A percentile compares a stretch with the other conserved stretches of the same genome.
Conservation (phyloP, 139 green algal genomes). For the Chlorella sp. region DNA sequence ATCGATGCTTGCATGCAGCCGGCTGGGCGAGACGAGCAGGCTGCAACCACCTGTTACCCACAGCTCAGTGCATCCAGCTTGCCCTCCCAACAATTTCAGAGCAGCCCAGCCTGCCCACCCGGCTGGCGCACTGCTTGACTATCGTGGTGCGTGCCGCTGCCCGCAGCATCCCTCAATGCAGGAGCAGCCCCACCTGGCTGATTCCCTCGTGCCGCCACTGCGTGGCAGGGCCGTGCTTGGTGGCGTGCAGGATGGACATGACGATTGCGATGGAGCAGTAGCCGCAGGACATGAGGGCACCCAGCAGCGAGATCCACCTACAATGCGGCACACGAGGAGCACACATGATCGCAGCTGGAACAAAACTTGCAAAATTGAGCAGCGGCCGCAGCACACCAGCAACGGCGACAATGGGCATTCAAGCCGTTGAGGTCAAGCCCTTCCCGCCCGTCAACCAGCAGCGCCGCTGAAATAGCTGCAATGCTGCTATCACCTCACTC, state of each 20-base stretch:
- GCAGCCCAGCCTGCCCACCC: too few species aligned
- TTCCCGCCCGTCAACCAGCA: background rate
- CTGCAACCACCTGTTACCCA: too few species aligned
- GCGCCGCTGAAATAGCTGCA: too few species aligned
- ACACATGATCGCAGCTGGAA: background rate
- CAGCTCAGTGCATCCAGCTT: too few species aligned
- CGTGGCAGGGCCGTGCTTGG: background rate
- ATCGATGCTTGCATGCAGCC: too few species aligned
- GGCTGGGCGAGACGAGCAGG: too few species aligned
- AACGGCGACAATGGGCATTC: background rate
- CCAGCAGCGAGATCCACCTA: slow-evolving; percentile 69
- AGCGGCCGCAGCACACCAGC: background rate
- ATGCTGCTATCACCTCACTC: background rate
- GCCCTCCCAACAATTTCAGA: too few species aligned
- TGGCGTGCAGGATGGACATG: slow-evolving; percentile 23
- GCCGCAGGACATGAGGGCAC: slow-evolving; percentile 58
- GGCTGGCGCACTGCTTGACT: too few species aligned
- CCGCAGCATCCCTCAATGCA: too few species aligned
- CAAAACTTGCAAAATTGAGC: background rate
- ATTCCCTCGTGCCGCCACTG: too few species aligned
- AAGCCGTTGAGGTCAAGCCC: background rate
- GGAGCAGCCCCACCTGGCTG: too few species aligned
- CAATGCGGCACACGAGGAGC: background rate
- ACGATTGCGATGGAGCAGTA: slow-evolving; percentile 60
- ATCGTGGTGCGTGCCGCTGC: too few species aligned